Evolutionary conservation across 768 basidiomycete genomes (phyloP), one percentile per base, ranked within the genome.

Genomic region (Obba rivulosa): DNA sequence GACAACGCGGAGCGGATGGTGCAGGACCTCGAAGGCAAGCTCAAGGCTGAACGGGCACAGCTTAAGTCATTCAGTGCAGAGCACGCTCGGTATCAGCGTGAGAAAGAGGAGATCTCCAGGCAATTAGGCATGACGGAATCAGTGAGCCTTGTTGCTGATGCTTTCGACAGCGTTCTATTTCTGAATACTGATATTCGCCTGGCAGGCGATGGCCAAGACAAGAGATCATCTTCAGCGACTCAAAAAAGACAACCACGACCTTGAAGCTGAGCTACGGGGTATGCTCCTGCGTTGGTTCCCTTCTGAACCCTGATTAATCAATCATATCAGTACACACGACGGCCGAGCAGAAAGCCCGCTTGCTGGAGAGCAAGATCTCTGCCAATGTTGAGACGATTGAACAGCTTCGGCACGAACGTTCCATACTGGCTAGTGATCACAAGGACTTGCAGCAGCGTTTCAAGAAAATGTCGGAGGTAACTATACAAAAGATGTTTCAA

Each of bases 201-300:
- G 20, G 20, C 55, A 91, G 87, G 87, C 89, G 58, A 88, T 92
- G 78, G 79, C 85, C 21, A 85, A 84, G 43, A 78, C 92, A 37
- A 83, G 80, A 54, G 64, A 74, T 11, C 82, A 92, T 28, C 63
- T 91, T 7, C 78, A 83, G 38, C 74, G 72, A 47, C 69, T 79
- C 64, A 92, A 88, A 65, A 78, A 80, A 49, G 83, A 88, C 57
- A 91, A 85, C 53, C 74, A 80, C 21, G 78, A 79, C 17, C 70
- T 92, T 22, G 88, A 91, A 62, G 73, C 69, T 41, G 87, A 92
- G 50, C 72, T 91, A 38, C 76, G 85, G 67, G 74, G 88, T 86
- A 60, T 58, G 17, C 23, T n/a, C 22, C 3, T 31, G 16, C 31
- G 17, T 13, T 31, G 7, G 13, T 31, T 13, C 45, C 16, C 17